Evolutionary conservation across 2,329 filamentous ascomycete genomes (phyloP).

Genomic region (Pseudogymnoascus destructans): DNA sequence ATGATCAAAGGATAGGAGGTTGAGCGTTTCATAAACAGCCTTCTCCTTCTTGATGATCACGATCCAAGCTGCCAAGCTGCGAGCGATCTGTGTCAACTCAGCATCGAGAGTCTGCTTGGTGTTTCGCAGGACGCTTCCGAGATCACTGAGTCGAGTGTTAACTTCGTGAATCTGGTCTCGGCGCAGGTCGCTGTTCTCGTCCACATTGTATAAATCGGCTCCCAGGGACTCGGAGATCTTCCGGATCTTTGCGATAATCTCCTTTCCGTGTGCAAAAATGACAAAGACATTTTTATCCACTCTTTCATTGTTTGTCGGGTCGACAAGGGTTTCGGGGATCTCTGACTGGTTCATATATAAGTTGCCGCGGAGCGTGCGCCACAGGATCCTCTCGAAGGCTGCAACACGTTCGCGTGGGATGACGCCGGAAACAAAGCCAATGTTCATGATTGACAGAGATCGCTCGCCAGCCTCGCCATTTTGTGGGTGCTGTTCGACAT

Average conservation of each 20-base stretch:
- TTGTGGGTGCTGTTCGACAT: constrained; percentile 70
- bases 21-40: constrained; percentile 88
- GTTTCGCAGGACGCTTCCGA: constrained; percentile 84
- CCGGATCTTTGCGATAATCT: constrained; percentile 95
- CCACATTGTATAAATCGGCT: constrained; percentile 89
- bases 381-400: constrained; percentile 92
- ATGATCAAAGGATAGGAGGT: constrained; percentile 92
- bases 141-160: constrained; percentile 81
- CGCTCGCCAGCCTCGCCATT: constrained; percentile 51
- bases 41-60: constrained; percentile 97
- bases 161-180: constrained; percentile 96
- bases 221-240: constrained; percentile 98
- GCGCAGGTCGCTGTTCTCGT: constrained; percentile 91
- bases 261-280: constrained; percentile 96
- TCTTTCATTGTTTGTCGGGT: constrained; percentile 83
- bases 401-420: constrained; percentile 86
- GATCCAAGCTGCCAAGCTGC: constrained; percentile 92
- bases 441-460: constrained; percentile 95
- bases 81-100: constrained; percentile 85
- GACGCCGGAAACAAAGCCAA: constrained; percentile 94
- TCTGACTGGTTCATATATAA: constrained; percentile 99
- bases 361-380: constrained; percentile 93
- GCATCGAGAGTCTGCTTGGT: constrained; percentile 89
- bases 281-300: constrained; percentile 98
- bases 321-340: constrained; percentile 83